phyloP scores from a whole-genome alignment of 148 eudicot species.

The Silene conica region DNA sequence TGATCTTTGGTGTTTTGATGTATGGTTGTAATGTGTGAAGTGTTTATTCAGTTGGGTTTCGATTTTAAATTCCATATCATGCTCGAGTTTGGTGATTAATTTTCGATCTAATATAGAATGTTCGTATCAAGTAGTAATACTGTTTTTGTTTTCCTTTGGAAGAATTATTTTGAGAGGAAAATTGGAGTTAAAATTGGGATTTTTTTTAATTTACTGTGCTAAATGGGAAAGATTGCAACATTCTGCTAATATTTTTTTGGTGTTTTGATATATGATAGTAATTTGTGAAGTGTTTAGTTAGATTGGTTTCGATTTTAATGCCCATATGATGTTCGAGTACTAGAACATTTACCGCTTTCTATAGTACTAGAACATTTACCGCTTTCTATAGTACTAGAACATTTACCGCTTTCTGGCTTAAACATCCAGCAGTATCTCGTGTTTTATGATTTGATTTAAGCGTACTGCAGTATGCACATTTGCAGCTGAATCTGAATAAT shows the following conservation, averaged over 20 bases:
- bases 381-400: no score
- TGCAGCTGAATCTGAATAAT: no score
- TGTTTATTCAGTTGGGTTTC: not conserved
- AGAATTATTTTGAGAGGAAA: not conserved
- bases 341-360: no score
- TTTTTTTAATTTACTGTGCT: not conserved
- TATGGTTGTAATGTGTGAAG: not conserved
- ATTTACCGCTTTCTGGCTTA: no score
- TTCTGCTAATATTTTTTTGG: not conserved
- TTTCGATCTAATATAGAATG: not conserved
- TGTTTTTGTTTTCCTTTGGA: not conserved
- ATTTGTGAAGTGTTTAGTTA: not conserved
- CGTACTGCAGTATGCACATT: no score
- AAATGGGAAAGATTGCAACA: not conserved
- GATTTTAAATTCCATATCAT: not conserved
- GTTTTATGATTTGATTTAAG: no score
- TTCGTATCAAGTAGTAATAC: no score
- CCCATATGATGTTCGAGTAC: not conserved
- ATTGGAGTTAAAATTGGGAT: not conserved
- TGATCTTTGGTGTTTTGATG: constrained; percentile 2
- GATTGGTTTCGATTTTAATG: not conserved
- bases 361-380: no score
- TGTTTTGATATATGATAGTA: not conserved
- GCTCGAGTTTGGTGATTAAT: not conserved
- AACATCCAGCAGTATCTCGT: no score